A percentile compares a stretch with the other conserved stretches of the same genome.
Conservation (phyloP, 179 eudicot genomes). For the Pouteria campechiana region DNA sequence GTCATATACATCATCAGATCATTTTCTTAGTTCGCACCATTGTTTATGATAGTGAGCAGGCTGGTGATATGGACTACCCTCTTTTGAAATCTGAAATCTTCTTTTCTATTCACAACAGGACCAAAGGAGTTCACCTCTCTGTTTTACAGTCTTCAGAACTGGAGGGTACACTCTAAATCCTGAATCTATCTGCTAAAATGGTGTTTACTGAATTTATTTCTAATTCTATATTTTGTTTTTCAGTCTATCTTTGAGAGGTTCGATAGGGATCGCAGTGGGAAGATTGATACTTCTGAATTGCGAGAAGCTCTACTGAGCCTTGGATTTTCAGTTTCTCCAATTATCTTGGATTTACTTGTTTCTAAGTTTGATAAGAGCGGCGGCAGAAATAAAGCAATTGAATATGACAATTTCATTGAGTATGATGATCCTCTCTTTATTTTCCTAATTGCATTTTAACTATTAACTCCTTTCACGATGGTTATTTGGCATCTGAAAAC, state of each 20-base stretch:
- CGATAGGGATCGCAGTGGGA: conserved; percentile 87
- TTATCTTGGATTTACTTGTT: conserved; percentile 65
- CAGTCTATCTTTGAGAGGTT: conserved; percentile 78
- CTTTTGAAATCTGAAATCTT: no score
- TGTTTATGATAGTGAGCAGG: no score
- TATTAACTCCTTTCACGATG: no score
- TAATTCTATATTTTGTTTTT: background rate
- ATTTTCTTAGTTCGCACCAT: no score
- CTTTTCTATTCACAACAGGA: conserved; percentile 59
- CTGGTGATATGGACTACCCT: no score
- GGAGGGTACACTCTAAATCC: conserved; percentile 64
- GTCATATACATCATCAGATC: no score
- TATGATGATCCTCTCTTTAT: no score
- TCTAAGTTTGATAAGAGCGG: conserved; percentile 87
- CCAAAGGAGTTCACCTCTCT: conserved; percentile 84
- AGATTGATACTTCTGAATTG: conserved; percentile 68
- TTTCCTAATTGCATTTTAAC: background rate
- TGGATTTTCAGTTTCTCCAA: conserved; percentile 79
- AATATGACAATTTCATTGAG: conserved; percentile 97
- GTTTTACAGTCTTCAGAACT: conserved; percentile 77
- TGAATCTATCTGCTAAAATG: background rate
- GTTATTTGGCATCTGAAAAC: background rate
- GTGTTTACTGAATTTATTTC: background rate
- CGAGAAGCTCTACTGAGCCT: conserved; percentile 80
- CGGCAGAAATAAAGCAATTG: conserved; percentile 69